These are phyloP conservation scores for Trichoderma virens DNA, from an alignment of 495 filamentous ascomycete species.

Conservation along the genomic window DNA sequence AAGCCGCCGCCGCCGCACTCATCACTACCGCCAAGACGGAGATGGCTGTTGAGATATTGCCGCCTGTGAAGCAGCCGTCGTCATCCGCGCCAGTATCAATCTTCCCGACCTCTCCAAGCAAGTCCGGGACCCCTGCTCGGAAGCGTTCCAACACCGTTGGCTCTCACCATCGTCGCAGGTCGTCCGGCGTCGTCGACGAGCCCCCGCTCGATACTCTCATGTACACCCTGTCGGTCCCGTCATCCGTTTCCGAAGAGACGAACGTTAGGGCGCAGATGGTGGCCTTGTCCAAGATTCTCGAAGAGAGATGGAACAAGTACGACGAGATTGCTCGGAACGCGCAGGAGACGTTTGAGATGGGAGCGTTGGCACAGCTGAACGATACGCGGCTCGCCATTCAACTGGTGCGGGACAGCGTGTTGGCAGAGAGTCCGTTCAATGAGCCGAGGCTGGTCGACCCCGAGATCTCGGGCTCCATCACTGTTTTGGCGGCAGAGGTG, in stretches of 20 bases:
- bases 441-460: slow-evolving; percentile 33
- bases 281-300: slow-evolving; percentile 19
- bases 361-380: slow-evolving; percentile 27
- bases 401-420: slow-evolving; percentile 33
- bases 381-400: slow-evolving; percentile 33
- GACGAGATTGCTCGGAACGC: slow-evolving; percentile 28
- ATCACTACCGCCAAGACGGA: slow-evolving; percentile 18
- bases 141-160: slow-evolving; percentile 15
- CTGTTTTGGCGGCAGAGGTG: slow-evolving; percentile 29
- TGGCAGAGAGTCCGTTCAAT: slow-evolving; percentile 33
- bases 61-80: neutral
- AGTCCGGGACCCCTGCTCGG: slow-evolving; percentile 14
- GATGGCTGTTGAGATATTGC: slow-evolving; percentile 3
- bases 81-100: slow-evolving; percentile 14
- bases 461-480: slow-evolving; percentile 30
- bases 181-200: slow-evolving; percentile 21
- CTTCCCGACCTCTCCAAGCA: slow-evolving; percentile 16
- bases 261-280: slow-evolving; percentile 13
- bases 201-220: slow-evolving; percentile 25
- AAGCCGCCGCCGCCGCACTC: slow-evolving; percentile 21
- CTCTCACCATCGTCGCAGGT: slow-evolving; percentile 20
- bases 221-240: slow-evolving; percentile 22
- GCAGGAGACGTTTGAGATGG: slow-evolving; percentile 31
- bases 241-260: slow-evolving; percentile 20
- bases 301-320: slow-evolving; percentile 26